These are phyloP conservation scores for Rhizophlyctis rosea DNA, from an alignment of 192 early-diverging fungal genomes.

Conservation along the genomic window DNA sequence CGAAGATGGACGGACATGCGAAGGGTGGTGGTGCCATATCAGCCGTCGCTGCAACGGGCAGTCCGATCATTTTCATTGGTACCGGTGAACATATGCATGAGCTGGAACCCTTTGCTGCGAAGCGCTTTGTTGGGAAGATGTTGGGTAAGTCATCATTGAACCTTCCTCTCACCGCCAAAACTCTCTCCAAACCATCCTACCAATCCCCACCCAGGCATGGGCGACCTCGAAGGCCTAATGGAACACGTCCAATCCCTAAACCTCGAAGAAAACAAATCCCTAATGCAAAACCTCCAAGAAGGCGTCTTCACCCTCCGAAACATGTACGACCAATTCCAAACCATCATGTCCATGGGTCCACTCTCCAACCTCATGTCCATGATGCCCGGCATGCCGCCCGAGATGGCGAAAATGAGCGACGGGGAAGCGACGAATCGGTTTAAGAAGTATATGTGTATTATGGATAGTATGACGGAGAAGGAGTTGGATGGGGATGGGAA, in stretches of 20 bases:
- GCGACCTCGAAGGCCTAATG: conserved; percentile 81
- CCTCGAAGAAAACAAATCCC: conserved; percentile 73
- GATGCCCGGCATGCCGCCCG: conserved; percentile 70
- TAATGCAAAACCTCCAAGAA: conserved; percentile 88
- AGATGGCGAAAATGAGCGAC: conserved; percentile 49
- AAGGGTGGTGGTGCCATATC: conserved; percentile 99
- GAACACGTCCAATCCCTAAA: conserved; percentile 88
- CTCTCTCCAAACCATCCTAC: neutral
- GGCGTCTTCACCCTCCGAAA: conserved; percentile 87
- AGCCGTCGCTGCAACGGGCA: conserved; percentile 90
- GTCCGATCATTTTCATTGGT: conserved; percentile 94
- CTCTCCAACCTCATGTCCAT: conserved; percentile 86
- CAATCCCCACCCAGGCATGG: conserved; percentile 65
- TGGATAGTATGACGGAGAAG: conserved; percentile 92
- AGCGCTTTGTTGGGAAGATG: conserved; percentile 89
- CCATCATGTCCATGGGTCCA: conserved; percentile 87
- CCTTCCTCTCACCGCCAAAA: neutral
- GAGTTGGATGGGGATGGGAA: conserved; percentile 88
- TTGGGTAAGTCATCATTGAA: conserved; percentile 48
- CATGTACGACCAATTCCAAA: conserved; percentile 92
- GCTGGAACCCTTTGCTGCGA: conserved; percentile 83
- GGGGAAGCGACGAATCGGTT: conserved; percentile 54
- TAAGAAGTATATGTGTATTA: conserved; percentile 82
- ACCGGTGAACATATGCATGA: conserved; percentile 97
- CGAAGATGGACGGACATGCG: conserved; percentile 97